Percentiles rank a stretch among this genome's conserved stretches.
Evolutionary conservation across 129 eudicot genomes (phyloP).

Genomic region (Sambucus nigra): DNA sequence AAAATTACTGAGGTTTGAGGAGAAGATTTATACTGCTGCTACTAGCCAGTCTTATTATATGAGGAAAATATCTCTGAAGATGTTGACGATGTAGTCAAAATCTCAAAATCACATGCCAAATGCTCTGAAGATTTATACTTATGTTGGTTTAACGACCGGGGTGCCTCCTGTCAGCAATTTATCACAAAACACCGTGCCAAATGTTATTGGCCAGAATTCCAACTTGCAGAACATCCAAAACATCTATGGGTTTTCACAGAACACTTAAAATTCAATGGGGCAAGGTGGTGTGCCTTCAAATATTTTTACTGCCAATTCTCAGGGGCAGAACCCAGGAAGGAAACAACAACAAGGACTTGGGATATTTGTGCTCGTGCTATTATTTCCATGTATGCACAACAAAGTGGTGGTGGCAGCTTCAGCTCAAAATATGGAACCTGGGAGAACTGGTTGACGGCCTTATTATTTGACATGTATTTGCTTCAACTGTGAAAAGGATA

Average conservation of each 20-base stretch:
- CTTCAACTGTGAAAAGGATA: no score
- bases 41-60: conserved; percentile 78
- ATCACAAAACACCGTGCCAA: conserved; percentile 49
- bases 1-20: conserved; percentile 73
- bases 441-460: no score
- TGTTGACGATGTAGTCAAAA: conserved; percentile 68
- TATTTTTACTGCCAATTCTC: conserved; percentile 52
- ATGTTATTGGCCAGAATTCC: conserved; percentile 58
- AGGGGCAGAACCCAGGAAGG: conserved; percentile 63
- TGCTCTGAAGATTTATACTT: conserved; percentile 39
- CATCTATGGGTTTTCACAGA: conserved; percentile 47
- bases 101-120: conserved; percentile 54
- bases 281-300: conserved; percentile 50
- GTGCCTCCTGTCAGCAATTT: conserved; percentile 54
- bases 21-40: conserved; percentile 56
- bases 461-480: no score
- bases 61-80: conserved; percentile 69
- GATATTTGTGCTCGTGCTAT: conserved; percentile 29
- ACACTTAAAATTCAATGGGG: conserved; percentile 44
- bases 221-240: conserved; percentile 68
- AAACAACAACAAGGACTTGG: conserved; percentile 44
- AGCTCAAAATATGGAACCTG: conserved; percentile 28
- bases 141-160: conserved; percentile 56
- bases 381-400: conserved; percentile 19
- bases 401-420: conserved; percentile 28